Evolutionary conservation across 139 green algal species (phyloP).

Genomic region (Desmodesmus armatus): DNA sequence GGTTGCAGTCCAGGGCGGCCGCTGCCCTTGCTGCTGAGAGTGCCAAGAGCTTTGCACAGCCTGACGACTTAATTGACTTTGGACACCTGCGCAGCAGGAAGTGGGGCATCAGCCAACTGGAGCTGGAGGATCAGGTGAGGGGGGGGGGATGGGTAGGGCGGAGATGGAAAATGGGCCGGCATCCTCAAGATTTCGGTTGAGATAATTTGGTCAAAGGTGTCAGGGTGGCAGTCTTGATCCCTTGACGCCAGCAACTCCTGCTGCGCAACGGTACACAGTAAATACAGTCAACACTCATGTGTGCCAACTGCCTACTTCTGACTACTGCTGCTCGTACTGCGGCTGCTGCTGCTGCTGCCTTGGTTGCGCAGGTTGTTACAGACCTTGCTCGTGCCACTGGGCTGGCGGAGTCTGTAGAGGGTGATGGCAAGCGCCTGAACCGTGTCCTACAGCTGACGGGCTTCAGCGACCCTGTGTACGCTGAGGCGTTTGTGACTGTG

Average conservation of each 20-base stretch:
- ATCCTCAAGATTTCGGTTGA: no score
- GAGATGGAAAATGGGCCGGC: no score
- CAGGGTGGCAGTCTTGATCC: no score
- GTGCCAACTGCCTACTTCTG: no score
- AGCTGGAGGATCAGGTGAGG: slow-evolving; percentile 85
- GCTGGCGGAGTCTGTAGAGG: slow-evolving; percentile 59
- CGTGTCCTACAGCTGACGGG: slow-evolving; percentile 98
- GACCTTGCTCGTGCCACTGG: slow-evolving; percentile 90
- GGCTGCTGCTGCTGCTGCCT: no score
- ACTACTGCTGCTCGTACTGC: no score
- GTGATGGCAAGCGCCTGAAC: slow-evolving; percentile 75
- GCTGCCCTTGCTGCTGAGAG: slow-evolving; percentile 72
- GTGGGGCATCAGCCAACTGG: slow-evolving; percentile 82
- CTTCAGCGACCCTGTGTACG: slow-evolving; percentile 96
- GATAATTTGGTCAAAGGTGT: no score
- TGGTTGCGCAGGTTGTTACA: slow-evolving; percentile 46
- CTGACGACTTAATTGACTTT: slow-evolving; percentile 77
- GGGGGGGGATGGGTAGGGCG: no score
- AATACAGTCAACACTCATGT: no score
- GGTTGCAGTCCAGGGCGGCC: slow-evolving; percentile 70
- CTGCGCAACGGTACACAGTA: no score
- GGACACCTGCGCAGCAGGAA: slow-evolving; percentile 80
- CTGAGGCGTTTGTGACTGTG: slow-evolving; percentile 95
- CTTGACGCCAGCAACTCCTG: no score
- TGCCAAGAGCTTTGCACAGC: slow-evolving; percentile 53